Conservation (phyloP, 257 asterid species). For the Przewalskia tangutica region DNA sequence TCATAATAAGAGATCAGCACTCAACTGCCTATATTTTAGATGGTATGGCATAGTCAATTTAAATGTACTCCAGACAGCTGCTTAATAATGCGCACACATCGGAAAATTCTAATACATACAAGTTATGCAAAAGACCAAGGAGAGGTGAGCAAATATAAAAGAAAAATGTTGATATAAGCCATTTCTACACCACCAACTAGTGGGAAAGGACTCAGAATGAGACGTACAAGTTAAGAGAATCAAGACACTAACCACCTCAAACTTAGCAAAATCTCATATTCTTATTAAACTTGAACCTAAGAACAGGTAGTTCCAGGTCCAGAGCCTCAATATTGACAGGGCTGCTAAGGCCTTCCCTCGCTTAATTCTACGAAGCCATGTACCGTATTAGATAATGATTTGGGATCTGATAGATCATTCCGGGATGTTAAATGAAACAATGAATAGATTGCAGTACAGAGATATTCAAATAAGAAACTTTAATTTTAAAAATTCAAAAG, state of each 20-base stretch:
- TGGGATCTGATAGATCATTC: not conserved
- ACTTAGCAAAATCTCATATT: not conserved
- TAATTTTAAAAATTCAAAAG: not conserved
- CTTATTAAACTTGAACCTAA: not conserved
- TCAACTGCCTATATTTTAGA: not conserved
- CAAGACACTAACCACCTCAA: not conserved
- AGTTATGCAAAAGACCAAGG: not conserved
- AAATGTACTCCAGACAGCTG: not conserved
- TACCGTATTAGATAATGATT: not conserved
- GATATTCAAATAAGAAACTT: not conserved
- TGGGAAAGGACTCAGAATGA: not conserved
- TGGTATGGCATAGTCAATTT: not conserved
- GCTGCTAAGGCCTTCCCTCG: not conserved
- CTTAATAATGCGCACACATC: not conserved
- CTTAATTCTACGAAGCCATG: not conserved
- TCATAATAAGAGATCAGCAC: not conserved
- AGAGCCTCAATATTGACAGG: not conserved
- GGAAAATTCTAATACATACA: not conserved
- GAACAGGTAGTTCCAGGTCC: not conserved
- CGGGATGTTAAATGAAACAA: not conserved
- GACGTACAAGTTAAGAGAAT: not conserved
- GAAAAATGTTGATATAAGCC: not conserved
- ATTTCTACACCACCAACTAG: not conserved
- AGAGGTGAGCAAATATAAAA: not conserved
- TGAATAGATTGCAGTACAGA: not conserved